Base-by-base conservation (phyloP, 169 alveolate genomes). In the Eimeria sp. region DNA sequence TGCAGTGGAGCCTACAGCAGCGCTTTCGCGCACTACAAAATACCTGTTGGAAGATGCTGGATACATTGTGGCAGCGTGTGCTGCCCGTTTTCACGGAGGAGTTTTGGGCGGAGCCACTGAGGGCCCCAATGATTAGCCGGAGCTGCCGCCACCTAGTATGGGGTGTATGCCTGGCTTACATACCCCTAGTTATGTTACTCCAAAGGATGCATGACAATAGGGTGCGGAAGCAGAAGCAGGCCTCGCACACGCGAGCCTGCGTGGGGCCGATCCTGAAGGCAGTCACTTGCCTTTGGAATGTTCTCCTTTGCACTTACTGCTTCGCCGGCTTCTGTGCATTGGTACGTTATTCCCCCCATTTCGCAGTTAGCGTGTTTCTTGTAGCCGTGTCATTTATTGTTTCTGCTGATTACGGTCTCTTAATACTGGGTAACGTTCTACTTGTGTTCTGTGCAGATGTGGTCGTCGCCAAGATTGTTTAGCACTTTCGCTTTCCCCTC, bases 111-210 rank as follows among this genome's bases (percentile, higher is more conserved):
- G 83, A 87, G 62, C 94, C 94, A n/a, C 16, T 62, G 54, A 87
- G 94, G 66, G 94, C 94, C 82, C 94, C 94, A 25, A 87, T 87
- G 94, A 87, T 87, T 13, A 87, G 94, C 83, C 62, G 94, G 68
- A 66, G 82, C 94, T 87, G 94, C 94, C 80, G 94, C 49, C 94
- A 87, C 66, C 66, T 87, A 23, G 94, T 87, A 46, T 87, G 94
- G 94, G 94, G 94, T 27, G 94, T 87, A 27, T 87, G 94, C 27
- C 83, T 87, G 18, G 83, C 83, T 18, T 87, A 87, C 83, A 87
- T 87, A 16, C 94, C 94, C 43, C 16, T 87, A 37, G 94, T 87
- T 66, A 64, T 87, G 33, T 46, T 87, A 27, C 82, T 87, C 30
- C 78, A 87, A 37, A 87, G 82, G n/a, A 66, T 66, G 94, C 94